A percentile compares a stretch with the other conserved stretches of the same genome.
Conservation (phyloP, 2,329 filamentous ascomycete species). For the Aspergillus aculeatinus region DNA sequence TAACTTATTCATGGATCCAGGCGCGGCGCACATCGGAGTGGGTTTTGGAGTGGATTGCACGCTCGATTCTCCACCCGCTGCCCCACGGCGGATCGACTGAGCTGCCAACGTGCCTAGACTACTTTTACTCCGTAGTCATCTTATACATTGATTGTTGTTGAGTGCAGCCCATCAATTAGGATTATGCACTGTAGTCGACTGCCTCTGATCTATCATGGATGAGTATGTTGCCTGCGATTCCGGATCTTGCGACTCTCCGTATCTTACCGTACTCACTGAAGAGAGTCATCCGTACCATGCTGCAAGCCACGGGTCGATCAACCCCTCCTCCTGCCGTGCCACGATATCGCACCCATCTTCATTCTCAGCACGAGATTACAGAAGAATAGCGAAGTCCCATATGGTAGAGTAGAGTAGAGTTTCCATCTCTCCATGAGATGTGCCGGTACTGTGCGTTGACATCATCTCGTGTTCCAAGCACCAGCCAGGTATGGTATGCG, state of each 20-base stretch:
- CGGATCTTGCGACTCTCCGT: background rate
- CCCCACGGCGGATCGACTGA: slow-evolving; percentile 2
- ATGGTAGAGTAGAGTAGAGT: background rate
- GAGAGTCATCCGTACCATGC: background rate
- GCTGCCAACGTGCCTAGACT: background rate
- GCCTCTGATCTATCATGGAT: no score
- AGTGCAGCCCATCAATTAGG: no score
- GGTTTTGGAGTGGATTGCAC: background rate
- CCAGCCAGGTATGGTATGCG: no score
- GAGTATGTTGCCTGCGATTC: background rate
- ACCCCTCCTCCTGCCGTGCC: slow-evolving; percentile 6
- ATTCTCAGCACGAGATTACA: background rate
- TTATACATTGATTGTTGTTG: no score
- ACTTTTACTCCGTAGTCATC: no score
- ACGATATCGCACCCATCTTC: background rate
- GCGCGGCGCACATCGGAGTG: no score
- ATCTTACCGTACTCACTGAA: no score
- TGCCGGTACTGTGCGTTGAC: background rate
- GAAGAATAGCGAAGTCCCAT: background rate
- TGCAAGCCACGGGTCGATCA: slow-evolving; percentile 15
- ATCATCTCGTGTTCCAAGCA: background rate
- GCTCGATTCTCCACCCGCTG: background rate
- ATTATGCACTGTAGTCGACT: background rate
- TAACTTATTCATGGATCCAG: no score
- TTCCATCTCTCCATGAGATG: background rate